Base-by-base conservation (phyloP, 2,329 filamentous ascomycete species). In the Drechslerella dactyloides region DNA sequence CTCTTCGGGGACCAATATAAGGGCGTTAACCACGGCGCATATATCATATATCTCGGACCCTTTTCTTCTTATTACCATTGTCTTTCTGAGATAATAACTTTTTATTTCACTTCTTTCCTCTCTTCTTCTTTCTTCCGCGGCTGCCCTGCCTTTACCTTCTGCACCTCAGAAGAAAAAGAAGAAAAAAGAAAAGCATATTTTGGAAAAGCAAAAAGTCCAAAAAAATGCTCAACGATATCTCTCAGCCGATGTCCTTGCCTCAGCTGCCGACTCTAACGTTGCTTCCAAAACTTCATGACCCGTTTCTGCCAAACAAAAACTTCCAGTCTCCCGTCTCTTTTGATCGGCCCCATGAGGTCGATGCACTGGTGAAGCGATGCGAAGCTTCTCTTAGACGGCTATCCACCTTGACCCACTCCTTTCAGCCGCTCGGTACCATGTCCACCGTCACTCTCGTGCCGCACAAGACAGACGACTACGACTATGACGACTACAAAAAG, bases 331-430 rank as follows among this genome's bases (percentile, higher is more conserved):
- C 68, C 30, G 44, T 61, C 13, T 72, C 68, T 15, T 72, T 72
- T 51, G 68, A 72, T 42, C 68, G 60, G 53, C 68, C 68, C 15
- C 68, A 72, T 51, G 66, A 72, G 60, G 68, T 72, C 60, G 68
- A 72, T 61, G 68, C 68, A 30, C 51, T 72, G 35, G 68, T 72
- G 68, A 72, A 72, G 60, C 68, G 68, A 72, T 72, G 68, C 68
- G 68, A 72, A 72, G 68, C 68, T 72, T 72, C 68, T 57, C 68
- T 72, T 72, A 65, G 68, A 65, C 55, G 68, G 60, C 35, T 72
- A 33, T 72, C 68, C 17, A 72, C 68, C 51, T 52, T 72, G 60
- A 72, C 68, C 50, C 55, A 72, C 55, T 72, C 68, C 48, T 72
- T 72, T 65, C 68, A 72, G 60, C 68, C 68, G 60, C 55, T 72